Conservation (phyloP, 768 basidiomycete species). For the Leucocoprinus birnbaumii region DNA sequence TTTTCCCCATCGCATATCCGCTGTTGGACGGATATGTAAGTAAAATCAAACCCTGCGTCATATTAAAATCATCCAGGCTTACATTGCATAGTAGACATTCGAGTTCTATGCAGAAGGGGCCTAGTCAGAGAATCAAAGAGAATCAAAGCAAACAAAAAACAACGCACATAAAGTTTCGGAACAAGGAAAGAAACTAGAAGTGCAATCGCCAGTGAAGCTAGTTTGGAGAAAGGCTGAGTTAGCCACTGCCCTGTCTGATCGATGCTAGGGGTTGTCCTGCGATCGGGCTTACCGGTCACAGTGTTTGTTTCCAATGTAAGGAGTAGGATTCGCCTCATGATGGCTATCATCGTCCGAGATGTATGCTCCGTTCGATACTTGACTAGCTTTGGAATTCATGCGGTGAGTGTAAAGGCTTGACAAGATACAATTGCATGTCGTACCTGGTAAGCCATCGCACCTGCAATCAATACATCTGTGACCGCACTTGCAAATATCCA, state of each 20-base stretch:
- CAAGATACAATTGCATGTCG: too few relatives aligned
- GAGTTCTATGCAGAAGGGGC: too few relatives aligned
- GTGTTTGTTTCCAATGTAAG: conserved; percentile 2
- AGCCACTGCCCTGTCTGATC: too few relatives aligned
- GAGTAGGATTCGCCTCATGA: not conserved
- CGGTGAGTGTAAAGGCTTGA: too few relatives aligned
- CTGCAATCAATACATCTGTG: not conserved
- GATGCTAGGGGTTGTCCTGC: too few relatives aligned
- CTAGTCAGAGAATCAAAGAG: not conserved
- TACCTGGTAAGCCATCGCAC: conserved; percentile 3
- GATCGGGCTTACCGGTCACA: not conserved
- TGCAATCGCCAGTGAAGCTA: conserved; percentile 5
- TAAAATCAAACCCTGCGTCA: too few relatives aligned
- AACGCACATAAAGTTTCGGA: not conserved
- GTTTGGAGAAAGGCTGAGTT: not conserved
- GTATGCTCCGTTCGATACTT: not conserved
- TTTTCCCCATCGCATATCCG: conserved; percentile 3
- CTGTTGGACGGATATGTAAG: not conserved
- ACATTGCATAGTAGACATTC: too few relatives aligned
- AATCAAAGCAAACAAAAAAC: not conserved
- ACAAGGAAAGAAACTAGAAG: not conserved
- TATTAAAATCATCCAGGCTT: too few relatives aligned
- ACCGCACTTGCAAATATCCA: too few relatives aligned
- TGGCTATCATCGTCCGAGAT: not conserved
- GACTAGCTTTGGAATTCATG: not conserved